Evolutionary conservation across 2,329 filamentous ascomycete species (phyloP), one percentile per base, ranked within the genome.

Genomic region (Aspergillus proliferans): DNA sequence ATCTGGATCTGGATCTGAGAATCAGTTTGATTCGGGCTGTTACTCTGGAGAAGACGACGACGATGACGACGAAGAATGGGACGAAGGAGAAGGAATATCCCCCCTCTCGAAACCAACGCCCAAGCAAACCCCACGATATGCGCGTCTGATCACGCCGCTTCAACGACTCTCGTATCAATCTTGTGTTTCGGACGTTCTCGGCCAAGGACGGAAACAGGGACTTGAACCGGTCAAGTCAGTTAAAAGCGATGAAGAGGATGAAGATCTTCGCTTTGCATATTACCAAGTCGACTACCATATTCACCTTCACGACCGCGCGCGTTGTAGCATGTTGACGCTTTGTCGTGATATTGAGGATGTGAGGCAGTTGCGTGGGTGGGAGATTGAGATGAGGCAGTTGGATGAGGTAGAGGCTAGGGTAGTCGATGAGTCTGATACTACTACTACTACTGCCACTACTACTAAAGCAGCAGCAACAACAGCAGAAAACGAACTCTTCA

Each of bases 271-370:
- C 1, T 60, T 62, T 30, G 64, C 64, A 3, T 59, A 58, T 30
- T 68, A 67, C 39, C 53, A 54, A 14, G 54, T 65, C 3, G 64
- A 67, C 39, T 63, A 56, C n/a, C 66, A 69, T 43, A 59, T 69
- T 18, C 61, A 62, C 12, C 57, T 65, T 18, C 66, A 68, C 39
- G 59, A 60, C 26, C 52, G 63, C 19, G 26, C 49, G 2, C 51
- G 53, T 2, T 52, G 59, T 3, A 58, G 61, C 1, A 34, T 59
- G 8, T 30, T 68, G 6, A 54, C 52, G 1, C 43, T 68, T n/a
- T 68, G 66, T 43, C 63, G 64, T 12, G 55, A 62, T 19, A 50
- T 52, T 9, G 47, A 53, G 1, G 66, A 69, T 24, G 46, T 66
- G 41, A 52, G 58, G 6, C 54, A 62, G 5, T 36, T 66, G 10